Conservation (phyloP, 371 early-diverging fungal genomes). For the Lichtheimia corymbifera region DNA sequence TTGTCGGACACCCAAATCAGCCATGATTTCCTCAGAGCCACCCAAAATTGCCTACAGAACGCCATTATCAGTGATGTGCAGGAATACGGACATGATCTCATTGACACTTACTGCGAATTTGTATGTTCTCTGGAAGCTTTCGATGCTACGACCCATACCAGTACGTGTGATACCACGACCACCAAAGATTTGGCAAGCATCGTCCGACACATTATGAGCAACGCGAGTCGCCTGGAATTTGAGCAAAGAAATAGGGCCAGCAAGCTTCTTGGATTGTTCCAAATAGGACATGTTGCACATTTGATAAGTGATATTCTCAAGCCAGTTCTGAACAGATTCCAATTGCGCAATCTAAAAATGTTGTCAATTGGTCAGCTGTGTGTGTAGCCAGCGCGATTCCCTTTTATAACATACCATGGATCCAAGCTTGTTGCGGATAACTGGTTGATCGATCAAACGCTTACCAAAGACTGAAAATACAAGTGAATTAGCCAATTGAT, state of each 20-base stretch:
- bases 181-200: constrained; percentile 73
- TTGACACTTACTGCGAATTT: constrained; percentile 40
- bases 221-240: constrained; percentile 65
- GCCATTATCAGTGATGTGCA: neutral
- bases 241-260: constrained; percentile 68
- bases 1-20: constrained; percentile 52
- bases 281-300: constrained; percentile 64
- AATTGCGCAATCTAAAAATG: constrained; percentile 48
- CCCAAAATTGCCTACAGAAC: constrained; percentile 75
- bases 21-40: constrained; percentile 75
- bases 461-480: constrained; percentile 80
- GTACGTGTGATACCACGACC: constrained; percentile 68
- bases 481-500: constrained; percentile 64
- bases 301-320: constrained; percentile 66
- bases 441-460: constrained; percentile 68
- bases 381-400: constrained; percentile 1
- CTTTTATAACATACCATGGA: constrained; percentile 49
- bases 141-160: constrained; percentile 63
- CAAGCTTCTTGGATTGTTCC: constrained; percentile 62
- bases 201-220: constrained; percentile 57
- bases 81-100: too few relatives aligned
- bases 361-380: constrained; percentile 31
- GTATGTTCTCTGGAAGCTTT: constrained; percentile 58
- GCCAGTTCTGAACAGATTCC: constrained; percentile 62
- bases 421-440: constrained; percentile 63